These are phyloP conservation scores for Aristolochia californica DNA, from an alignment of 164 flowering plant genomes.

Conservation along the genomic window DNA sequence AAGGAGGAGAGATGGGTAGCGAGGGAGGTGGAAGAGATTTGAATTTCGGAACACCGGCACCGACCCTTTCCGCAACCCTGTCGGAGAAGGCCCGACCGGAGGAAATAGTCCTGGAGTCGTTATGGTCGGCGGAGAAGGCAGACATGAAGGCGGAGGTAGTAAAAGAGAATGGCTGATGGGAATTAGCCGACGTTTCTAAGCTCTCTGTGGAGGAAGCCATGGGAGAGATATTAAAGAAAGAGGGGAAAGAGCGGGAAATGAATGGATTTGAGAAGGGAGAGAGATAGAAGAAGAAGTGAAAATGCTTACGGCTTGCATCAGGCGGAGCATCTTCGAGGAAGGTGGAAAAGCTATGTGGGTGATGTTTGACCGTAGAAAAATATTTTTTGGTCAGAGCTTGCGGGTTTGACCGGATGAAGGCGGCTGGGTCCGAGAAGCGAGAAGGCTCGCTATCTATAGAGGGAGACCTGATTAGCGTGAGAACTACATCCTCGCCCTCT, in stretches of 20 bases:
- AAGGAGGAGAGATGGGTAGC: slow-evolving; percentile 46
- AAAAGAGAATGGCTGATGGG: slow-evolving; percentile 26
- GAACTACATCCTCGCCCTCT: too few relatives aligned
- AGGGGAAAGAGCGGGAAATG: too few relatives aligned
- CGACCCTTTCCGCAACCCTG: slow-evolving; percentile 10
- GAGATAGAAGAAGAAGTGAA: slow-evolving; percentile 4
- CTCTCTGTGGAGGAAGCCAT: slow-evolving; percentile 36
- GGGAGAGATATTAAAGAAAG: too few relatives aligned
- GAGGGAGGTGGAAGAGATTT: slow-evolving; percentile 51
- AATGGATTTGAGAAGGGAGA: slow-evolving; percentile 1
- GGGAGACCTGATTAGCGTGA: too few relatives aligned
- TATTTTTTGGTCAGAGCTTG: slow-evolving; percentile 26
- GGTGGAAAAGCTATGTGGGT: slow-evolving; percentile 3
- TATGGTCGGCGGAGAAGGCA: slow-evolving; percentile 17
- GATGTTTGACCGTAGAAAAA: slow-evolving; percentile 13
- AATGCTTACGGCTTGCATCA: slow-evolving; percentile 11
- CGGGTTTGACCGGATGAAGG: slow-evolving; percentile 39
- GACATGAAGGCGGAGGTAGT: slow-evolving; percentile 19
- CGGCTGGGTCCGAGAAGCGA: slow-evolving; percentile 3
- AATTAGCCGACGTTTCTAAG: slow-evolving; percentile 27
- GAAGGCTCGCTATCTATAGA: too few relatives aligned
- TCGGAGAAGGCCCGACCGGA: slow-evolving; percentile 21
- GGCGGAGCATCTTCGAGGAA: slow-evolving; percentile 18
- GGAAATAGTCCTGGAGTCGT: not conserved
- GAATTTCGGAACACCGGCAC: slow-evolving; percentile 38